phyloP scores from a whole-genome alignment of 129 eudicot species.

The Rutidosis leptorrhynchoides region DNA sequence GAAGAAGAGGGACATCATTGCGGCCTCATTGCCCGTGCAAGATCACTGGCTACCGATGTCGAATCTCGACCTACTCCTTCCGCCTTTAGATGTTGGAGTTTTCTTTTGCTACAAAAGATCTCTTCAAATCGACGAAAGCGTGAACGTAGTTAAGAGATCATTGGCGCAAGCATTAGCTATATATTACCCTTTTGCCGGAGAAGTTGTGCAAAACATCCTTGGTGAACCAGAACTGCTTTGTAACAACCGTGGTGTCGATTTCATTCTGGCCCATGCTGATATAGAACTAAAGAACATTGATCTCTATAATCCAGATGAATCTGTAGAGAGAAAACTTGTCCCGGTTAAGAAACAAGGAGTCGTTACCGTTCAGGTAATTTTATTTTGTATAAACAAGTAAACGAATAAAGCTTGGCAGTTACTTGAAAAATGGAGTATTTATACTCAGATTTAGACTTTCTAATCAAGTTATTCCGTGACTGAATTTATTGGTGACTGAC shows the following conservation, averaged over 20 bases:
- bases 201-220: slow-evolving; percentile 43
- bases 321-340: slow-evolving; percentile 50
- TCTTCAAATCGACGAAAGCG: slow-evolving; percentile 13
- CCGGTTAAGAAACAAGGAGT: slow-evolving; percentile 49
- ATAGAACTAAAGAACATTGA: slow-evolving; percentile 45
- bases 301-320: slow-evolving; percentile 45
- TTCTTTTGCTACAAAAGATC: slow-evolving; percentile 56
- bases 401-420: too few species aligned
- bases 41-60: slow-evolving; percentile 64
- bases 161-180: slow-evolving; percentile 42
- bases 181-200: slow-evolving; percentile 66
- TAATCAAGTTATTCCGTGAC: too few species aligned
- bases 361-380: slow-evolving; percentile 57
- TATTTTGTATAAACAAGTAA: neutral
- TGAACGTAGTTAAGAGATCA: slow-evolving; percentile 47
- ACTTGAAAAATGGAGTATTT: too few species aligned
- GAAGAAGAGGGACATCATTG: slow-evolving; percentile 39
- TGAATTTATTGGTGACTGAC: too few species aligned
- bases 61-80: slow-evolving; percentile 68
- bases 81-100: slow-evolving; percentile 51
- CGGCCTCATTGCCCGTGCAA: slow-evolving; percentile 49
- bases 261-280: slow-evolving; percentile 49
- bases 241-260: slow-evolving; percentile 73
- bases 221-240: slow-evolving; percentile 69
- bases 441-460: too few species aligned